Evolutionary conservation across 441 rosid species (phyloP), one percentile per base, ranked within the genome.

Genomic region (Rhodomyrtus psidioides): DNA sequence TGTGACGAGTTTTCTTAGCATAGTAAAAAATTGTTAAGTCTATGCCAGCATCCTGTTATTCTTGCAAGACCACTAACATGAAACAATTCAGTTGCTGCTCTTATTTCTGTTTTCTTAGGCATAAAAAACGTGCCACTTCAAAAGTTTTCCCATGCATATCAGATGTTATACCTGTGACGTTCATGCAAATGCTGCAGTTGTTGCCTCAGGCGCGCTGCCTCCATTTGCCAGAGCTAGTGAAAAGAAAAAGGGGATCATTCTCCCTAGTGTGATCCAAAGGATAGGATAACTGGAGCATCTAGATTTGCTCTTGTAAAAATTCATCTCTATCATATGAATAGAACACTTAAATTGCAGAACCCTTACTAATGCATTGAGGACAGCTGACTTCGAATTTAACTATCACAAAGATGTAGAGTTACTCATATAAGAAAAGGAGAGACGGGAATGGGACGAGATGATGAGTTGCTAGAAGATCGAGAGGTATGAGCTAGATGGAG

Each of bases 151-250:
- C n/a, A 21, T n/a, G 49, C 49, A 39, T 21, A 70, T 6, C n/a
- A 21, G 49, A 70, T 44, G 21, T 55, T 49, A 55, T 91, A 96
- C 99, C 97, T 93, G 87, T 94, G 94, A 82, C 88, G 90, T 90
- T 91, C 95, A 86, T 95, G 97, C 83, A 95, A 89, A 89, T 90
- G 86, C 6, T 91, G 94, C 60, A 96, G 93, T 83, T 96, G 96
- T 86, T 93, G 94, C 89, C 90, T 92, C 89, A 96, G 92, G 91
- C 90, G 92, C 46, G 94, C 86, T 58, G 87, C 94, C 90, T 96
- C 98, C 93, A 89, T 93, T 91, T 96, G 92, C 98, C 99, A 96
- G 88, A 95, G 90, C 99, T 96, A 70, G 79, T 39, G 49, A 39
- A 70, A 34, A 70, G 86, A 44, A 59, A 82, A 16, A 19, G 27